Conservation (phyloP, 768 basidiomycete species). For the Scleroderma bovista region DNA sequence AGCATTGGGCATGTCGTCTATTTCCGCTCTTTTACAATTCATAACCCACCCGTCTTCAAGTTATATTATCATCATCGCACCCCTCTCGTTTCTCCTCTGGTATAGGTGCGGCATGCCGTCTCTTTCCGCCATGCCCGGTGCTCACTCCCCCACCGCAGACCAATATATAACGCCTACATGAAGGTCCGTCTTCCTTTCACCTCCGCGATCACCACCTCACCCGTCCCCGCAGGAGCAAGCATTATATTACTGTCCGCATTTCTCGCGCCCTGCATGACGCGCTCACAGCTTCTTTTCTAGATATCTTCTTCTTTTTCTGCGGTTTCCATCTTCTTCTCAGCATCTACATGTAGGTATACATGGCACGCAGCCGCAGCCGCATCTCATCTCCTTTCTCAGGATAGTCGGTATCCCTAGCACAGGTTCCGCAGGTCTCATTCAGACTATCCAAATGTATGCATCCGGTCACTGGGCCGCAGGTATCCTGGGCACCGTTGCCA, state of each 20-base stretch:
- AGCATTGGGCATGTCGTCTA: conserved; percentile 63
- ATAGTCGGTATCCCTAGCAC: conserved; percentile 94
- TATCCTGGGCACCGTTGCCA: conserved; percentile 74
- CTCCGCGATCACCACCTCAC: conserved; percentile 21
- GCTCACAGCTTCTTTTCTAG: conserved; percentile 34
- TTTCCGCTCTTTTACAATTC: conserved; percentile 8
- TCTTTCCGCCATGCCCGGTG: conserved; percentile 5
- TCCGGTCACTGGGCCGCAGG: conserved; percentile 71
- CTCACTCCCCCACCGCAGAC: conserved; percentile 45
- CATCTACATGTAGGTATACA: conserved; percentile 71
- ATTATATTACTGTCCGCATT: conserved; percentile 78
- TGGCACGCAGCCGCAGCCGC: conserved; percentile 17
- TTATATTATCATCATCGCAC: conserved; percentile 73
- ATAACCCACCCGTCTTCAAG: conserved; percentile 34
- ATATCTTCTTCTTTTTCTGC: conserved; percentile 94
- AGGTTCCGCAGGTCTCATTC: conserved; percentile 92
- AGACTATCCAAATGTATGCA: conserved; percentile 79
- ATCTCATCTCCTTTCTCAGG: conserved; percentile 38
- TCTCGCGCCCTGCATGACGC: conserved; percentile 17
- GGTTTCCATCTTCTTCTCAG: conserved; percentile 94
- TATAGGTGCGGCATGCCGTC: conserved; percentile 62
- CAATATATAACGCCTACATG: conserved; percentile 97
- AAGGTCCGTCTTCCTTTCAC: conserved; percentile 50
- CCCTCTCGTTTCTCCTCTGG: conserved; percentile 88
- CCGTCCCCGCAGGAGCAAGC: conserved; percentile 70